Conservation (phyloP, 352 stramenopile genomes). For the Phytophthora vignae region DNA sequence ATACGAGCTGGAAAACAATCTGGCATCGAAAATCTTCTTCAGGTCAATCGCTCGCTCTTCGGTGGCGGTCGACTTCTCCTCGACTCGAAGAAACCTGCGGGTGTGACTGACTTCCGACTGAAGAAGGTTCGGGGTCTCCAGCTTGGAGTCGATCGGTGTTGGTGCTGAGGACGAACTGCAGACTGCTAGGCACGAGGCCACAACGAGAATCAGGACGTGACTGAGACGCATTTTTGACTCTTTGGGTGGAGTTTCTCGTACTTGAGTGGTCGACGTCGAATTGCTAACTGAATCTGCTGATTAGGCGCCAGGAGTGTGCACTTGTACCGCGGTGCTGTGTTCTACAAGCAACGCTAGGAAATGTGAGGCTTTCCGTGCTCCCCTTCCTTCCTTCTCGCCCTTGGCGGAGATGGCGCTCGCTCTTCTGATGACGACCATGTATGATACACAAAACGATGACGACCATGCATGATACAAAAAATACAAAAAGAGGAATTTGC, state of each 20-base stretch:
- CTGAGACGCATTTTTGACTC: background rate
- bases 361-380: no score
- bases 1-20: background rate
- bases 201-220: background rate
- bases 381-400: no score
- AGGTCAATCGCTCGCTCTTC: constrained; percentile 5
- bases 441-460: no score
- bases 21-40: background rate
- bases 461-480: no score
- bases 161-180: background rate
- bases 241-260: background rate
- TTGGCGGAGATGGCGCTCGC: no score
- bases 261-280: background rate
- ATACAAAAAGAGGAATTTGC: no score
- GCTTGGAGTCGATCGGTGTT: background rate
- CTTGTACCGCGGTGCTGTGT: no score
- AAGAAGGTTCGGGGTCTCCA: background rate
- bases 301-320: no score
- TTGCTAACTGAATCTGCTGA: background rate
- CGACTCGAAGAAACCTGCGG: background rate
- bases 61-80: background rate
- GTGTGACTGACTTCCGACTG: background rate
- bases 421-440: no score
- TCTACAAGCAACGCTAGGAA: no score
- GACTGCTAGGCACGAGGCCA: background rate